Evolutionary conservation across 345 rosid species (phyloP).

Genomic region (Syzygium jambos): DNA sequence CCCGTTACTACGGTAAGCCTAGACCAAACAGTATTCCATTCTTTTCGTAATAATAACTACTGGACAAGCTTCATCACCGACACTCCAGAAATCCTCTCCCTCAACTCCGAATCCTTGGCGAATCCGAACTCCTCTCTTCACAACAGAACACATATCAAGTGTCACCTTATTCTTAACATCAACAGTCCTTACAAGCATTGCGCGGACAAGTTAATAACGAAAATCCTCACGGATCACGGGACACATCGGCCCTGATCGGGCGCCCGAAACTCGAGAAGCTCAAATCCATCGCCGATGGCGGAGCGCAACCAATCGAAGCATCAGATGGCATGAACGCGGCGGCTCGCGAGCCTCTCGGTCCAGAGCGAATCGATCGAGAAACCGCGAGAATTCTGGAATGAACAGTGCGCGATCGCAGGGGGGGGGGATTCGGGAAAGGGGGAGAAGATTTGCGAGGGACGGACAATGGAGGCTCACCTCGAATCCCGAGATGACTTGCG

Average conservation of each 20-base stretch:
- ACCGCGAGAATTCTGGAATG: neutral
- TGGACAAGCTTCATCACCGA: neutral
- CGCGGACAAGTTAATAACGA: neutral
- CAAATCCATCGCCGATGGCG: neutral
- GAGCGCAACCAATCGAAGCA: neutral
- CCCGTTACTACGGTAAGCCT: too few relatives aligned
- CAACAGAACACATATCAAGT: neutral
- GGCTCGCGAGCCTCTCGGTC: neutral
- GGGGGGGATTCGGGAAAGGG: neutral
- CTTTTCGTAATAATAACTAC: neutral
- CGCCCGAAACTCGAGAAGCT: neutral
- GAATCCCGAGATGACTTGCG: neutral
- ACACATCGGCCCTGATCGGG: too few relatives aligned
- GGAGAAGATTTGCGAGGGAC: neutral
- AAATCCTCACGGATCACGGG: neutral
- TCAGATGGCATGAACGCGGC: neutral
- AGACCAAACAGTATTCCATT: neutral
- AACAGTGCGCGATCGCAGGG: neutral
- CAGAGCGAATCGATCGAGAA: neutral
- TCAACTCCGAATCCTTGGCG: neutral
- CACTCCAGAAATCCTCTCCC: neutral
- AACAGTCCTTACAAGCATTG: neutral
- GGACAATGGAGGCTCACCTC: neutral
- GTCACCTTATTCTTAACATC: neutral
- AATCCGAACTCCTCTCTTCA: neutral